Base-by-base conservation (phyloP, 352 stramenopile species). In the Globisporangium lucens region DNA sequence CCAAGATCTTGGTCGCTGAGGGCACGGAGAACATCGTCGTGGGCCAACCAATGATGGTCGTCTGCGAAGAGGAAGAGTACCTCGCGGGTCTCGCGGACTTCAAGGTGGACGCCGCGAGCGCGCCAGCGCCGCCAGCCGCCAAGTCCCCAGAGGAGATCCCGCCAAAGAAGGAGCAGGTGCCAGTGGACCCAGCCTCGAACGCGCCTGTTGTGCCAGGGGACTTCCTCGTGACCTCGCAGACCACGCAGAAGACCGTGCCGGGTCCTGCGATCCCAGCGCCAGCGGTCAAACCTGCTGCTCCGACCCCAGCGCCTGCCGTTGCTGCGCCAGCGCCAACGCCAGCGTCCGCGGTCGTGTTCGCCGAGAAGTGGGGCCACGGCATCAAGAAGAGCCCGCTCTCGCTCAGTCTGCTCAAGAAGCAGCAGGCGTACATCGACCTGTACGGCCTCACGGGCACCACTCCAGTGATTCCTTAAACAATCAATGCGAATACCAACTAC, bases 21-120 rank as follows among this genome's bases (percentile, higher is more conserved):
- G 96, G 95, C 29, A 66, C 88, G 2, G 80, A 96, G 52, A 96
- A 98, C 68, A 90, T 99, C 63, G 66, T 72, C 12, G 89, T 98
- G 58, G 97, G 97, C 56, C 82, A 88, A 68, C 96, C 97, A 12
- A 99, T 99, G 74, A 96, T 98, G 85, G 89, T 99, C 20, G 94
- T 91, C 36, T 95, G 98, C 20, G 96, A 99, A 30, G 93, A 98
- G 22, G 83, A 82, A 56, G 87, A 83, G 4, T 79, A 83, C 17
- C 51, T 93, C 20, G 82, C 78, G 13, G 85, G 72, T 24, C 81
- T 95, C 52, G 84, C 84, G 66, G 80, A 95, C 64, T 95, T 91
- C 59, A 86, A 90, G 73, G 36, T 94, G 2, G 81, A 94, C 29
- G 69, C 68, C 4, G 68, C 76, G 17, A 67, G 66, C 7, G 67